A percentile compares a stretch with the other conserved stretches of the same genome.
Conservation (phyloP, 805 yeast genomes). For the Nakazawaea molendinolei region DNA sequence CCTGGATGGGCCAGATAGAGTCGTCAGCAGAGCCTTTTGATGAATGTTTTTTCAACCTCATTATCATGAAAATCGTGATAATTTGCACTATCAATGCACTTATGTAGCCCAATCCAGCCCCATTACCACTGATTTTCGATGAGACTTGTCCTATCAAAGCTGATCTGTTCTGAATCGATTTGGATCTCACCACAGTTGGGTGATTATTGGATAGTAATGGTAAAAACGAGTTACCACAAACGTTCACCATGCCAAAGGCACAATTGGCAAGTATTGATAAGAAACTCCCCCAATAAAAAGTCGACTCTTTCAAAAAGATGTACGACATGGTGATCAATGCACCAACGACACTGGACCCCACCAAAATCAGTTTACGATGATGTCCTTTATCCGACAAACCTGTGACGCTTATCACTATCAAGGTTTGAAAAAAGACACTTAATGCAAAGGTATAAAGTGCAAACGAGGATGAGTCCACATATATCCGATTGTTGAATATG, state of each 20-base stretch:
- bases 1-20: slow-evolving; percentile 38
- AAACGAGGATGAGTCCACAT: slow-evolving; percentile 66
- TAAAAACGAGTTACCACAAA: slow-evolving; percentile 69
- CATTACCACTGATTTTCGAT: slow-evolving; percentile 54
- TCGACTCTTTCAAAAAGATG: slow-evolving; percentile 28
- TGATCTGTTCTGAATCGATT: no score
- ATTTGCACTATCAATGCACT: slow-evolving; percentile 66
- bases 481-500: slow-evolving; percentile 24
- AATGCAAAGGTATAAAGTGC: slow-evolving; percentile 69
- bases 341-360: slow-evolving; percentile 55
- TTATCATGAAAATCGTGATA: slow-evolving; percentile 41
- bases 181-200: slow-evolving; percentile 14
- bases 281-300: slow-evolving; percentile 43
- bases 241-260: slow-evolving; percentile 72
- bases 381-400: slow-evolving; percentile 66
- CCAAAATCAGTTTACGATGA: slow-evolving; percentile 48
- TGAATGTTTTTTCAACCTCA: slow-evolving; percentile 17
- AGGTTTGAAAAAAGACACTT: slow-evolving; percentile 66
- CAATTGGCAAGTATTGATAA: slow-evolving; percentile 59
- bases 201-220: slow-evolving; percentile 52
- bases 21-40: slow-evolving; percentile 14
- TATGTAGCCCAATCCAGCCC: slow-evolving; percentile 65
- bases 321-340: slow-evolving; percentile 45
- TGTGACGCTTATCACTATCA: slow-evolving; percentile 63
- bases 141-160: slow-evolving; percentile 31